Evolutionary conservation across 805 yeast genomes (phyloP).

Genomic region (Sugiyamaella smithiae): DNA sequence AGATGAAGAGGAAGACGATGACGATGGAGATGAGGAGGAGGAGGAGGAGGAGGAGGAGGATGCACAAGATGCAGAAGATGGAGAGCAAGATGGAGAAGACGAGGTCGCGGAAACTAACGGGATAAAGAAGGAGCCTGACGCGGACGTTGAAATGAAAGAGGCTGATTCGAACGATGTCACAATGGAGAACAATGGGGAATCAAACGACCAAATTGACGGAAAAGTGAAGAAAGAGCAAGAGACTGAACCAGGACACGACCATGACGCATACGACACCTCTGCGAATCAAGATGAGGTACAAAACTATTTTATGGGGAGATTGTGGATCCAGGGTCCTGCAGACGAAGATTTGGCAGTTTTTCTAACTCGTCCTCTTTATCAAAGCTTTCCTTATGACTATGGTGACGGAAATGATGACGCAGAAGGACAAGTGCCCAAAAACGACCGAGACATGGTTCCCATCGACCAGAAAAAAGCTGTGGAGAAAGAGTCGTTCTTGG

Average conservation of each 20-base stretch:
- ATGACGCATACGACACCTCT: not conserved
- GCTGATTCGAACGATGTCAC: not conserved
- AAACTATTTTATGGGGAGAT: slow-evolving; percentile 67
- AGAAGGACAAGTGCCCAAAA: not conserved
- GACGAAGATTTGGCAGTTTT: slow-evolving; percentile 43
- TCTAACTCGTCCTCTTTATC: slow-evolving; percentile 24
- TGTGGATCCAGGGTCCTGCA: slow-evolving; percentile 91
- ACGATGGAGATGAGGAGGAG: slow-evolving; percentile 13
- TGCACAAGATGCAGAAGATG: not conserved
- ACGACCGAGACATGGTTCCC: not conserved
- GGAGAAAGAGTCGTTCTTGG: slow-evolving; percentile 48
- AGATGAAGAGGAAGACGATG: slow-evolving; percentile 9
- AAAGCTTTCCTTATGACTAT: too few relatives aligned
- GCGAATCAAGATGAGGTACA: slow-evolving; percentile 13
- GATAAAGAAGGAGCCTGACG: slow-evolving; percentile 33
- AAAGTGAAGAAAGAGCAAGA: not conserved
- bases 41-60: not conserved
- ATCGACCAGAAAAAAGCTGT: slow-evolving; percentile 4
- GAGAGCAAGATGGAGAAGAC: not conserved
- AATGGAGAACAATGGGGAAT: not conserved
- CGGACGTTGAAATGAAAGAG: not conserved
- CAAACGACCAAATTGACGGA: not conserved
- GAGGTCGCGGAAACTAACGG: slow-evolving; percentile 34
- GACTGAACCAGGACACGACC: not conserved
- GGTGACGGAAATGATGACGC: not conserved